phyloP scores from a whole-genome alignment of 345 rosid genomes.

The Gossypium ekmanianum region DNA sequence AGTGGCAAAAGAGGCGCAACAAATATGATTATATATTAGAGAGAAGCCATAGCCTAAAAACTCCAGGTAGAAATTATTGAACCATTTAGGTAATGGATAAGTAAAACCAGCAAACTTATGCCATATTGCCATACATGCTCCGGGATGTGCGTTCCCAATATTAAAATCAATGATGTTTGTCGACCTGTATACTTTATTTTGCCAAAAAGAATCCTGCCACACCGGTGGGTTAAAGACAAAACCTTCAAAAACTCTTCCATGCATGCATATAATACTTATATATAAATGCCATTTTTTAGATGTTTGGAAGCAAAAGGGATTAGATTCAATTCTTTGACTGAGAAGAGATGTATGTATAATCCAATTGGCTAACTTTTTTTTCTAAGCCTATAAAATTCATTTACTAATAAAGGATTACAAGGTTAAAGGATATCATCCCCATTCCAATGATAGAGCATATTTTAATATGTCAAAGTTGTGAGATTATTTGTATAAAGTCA shows the following conservation, averaged over 20 bases:
- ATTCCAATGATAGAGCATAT: too few relatives aligned
- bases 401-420: too few relatives aligned
- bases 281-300: not conserved
- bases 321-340: not conserved
- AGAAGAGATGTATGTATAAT: not conserved
- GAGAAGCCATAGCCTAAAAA: not conserved
- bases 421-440: too few relatives aligned
- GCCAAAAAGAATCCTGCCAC: not conserved
- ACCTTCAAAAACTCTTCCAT: not conserved
- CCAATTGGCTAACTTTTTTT: too few relatives aligned
- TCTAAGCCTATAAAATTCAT: too few relatives aligned
- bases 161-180: not conserved
- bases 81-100: constrained; percentile 2
- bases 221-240: not conserved
- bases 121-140: constrained; percentile 2
- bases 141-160: not conserved
- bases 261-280: not conserved
- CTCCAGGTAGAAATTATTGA: not conserved
- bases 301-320: not conserved
- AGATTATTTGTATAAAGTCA: too few relatives aligned
- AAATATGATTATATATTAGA: not conserved
- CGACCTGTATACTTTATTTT: not conserved
- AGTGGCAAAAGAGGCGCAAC: not conserved
- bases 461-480: too few relatives aligned
- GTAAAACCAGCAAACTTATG: not conserved